phyloP scores from a whole-genome alignment of 73 alveolate genomes.

The Paramecium sonneborni region DNA sequence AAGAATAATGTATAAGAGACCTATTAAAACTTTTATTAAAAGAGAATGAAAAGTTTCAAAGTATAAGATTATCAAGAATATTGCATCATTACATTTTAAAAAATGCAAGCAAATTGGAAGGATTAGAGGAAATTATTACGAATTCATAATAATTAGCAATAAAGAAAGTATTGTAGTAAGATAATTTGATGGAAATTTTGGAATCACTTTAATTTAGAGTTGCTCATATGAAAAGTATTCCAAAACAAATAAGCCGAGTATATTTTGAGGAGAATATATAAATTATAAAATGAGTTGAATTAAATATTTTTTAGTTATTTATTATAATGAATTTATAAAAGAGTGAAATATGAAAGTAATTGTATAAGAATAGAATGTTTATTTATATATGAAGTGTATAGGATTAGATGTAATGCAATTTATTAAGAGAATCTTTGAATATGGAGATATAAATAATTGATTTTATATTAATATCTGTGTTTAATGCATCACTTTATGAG shows the following conservation, averaged over 20 bases:
- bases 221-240: neutral
- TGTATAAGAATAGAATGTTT: too few relatives aligned
- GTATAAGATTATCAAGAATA: neutral
- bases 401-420: neutral
- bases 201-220: neutral
- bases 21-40: neutral
- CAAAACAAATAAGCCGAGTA: neutral
- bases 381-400: too few relatives aligned
- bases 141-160: neutral
- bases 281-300: neutral
- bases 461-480: neutral
- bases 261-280: neutral
- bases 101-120: neutral
- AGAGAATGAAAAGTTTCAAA: neutral
- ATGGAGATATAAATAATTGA: neutral
- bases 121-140: neutral
- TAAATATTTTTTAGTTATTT: too few relatives aligned
- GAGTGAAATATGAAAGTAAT: neutral
- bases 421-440: neutral
- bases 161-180: neutral
- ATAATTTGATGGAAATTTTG: neutral
- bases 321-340: too few relatives aligned
- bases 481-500: neutral
- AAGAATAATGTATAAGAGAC: neutral
- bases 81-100: neutral